Base-by-base conservation (phyloP, 352 stramenopile species). In the Pythium folliculosum region DNA sequence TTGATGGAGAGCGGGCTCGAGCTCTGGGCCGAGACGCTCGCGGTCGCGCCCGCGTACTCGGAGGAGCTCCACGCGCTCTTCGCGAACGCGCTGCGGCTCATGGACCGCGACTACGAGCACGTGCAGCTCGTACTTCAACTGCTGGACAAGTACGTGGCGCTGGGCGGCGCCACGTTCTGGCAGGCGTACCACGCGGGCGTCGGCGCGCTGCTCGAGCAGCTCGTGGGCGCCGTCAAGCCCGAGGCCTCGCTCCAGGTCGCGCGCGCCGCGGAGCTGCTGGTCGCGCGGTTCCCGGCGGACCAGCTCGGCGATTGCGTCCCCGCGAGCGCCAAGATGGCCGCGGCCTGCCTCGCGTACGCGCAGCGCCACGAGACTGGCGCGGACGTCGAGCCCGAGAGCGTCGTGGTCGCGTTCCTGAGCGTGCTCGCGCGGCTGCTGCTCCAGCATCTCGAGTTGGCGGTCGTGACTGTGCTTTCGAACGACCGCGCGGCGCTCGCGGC, bases 71-170 rank as follows among this genome's bases (percentile, higher is more conserved):
- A 95, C 48, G 14, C 70, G 21, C 78, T 94, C 0, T 92, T 94
- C 32, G 60, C 45, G 9, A 89, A 95, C 66, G 73, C 75, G 16
- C 27, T 94, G 37, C 77, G 71, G 13, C 68, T 93, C 38, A 79
- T 95, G 75, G 74, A 91, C 48, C 84, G 84, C 16, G 86, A 96
- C 69, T 91, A 86, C 25, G 88, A 96, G 64, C 78, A 96, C 53
- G 73, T 94, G 44, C 75, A 72, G 58, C 70, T 89, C 40, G 80
- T 81, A 17, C 35, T 94, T 8, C 55, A 55, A 23, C 69, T 96
- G 51, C 32, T 92, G 21, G 72, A 88, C 54, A 77, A 72, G n/a
- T 94, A 95, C 69, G 63, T 94, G 27, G 68, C 63, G 16, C 62
- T 92, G 1, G 87, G 88, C 6, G 62, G 73, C 7, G 30, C 50